These are phyloP conservation scores for Curvularia spicifera DNA, from an alignment of 2,329 filamentous ascomycete species.

Conservation along the genomic window DNA sequence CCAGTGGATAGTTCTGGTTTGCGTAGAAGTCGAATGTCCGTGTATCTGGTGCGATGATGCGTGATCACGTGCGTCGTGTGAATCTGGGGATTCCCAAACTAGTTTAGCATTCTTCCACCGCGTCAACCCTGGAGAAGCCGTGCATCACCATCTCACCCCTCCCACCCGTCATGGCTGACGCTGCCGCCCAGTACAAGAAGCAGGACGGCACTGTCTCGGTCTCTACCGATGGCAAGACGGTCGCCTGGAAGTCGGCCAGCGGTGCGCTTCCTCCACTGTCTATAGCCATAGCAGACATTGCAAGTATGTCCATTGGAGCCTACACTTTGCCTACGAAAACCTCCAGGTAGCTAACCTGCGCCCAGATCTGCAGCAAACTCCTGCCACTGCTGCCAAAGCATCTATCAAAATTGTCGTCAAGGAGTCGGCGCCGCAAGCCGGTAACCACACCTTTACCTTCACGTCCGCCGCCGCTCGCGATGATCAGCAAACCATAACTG, in stretches of 20 bases:
- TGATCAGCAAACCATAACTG: constrained; percentile 86
- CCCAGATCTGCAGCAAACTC: constrained; percentile 91
- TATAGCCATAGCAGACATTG: constrained; percentile 76
- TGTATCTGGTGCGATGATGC: constrained; percentile 4
- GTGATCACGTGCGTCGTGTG: constrained; percentile 20
- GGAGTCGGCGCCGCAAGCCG: constrained; percentile 63
- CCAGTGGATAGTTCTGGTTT: too few species aligned
- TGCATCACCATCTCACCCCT: constrained; percentile 1
- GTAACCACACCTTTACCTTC: constrained; percentile 86
- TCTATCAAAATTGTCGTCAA: constrained; percentile 92
- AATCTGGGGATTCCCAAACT: constrained; percentile 24
- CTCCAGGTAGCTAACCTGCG: constrained; percentile 14
- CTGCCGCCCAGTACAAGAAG: constrained; percentile 78
- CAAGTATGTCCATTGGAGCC: constrained; percentile 65
- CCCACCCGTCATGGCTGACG: constrained; percentile 45
- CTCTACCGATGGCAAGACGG: constrained; percentile 71
- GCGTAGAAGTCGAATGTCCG: too few species aligned
- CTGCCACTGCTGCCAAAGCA: constrained; percentile 83
- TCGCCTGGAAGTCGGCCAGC: constrained; percentile 80
- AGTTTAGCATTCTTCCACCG: constrained; percentile 16
- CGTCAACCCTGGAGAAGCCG: constrained; percentile 6
- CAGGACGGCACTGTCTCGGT: constrained; percentile 86
- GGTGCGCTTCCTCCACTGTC: constrained; percentile 69
- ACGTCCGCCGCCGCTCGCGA: constrained; percentile 78
- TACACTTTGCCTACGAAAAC: constrained; percentile 7